Percentiles rank a stretch among this genome's conserved stretches.
phyloP scores from a whole-genome alignment of 2,329 filamentous ascomycete species.

The Leptoxyphium fumago region DNA sequence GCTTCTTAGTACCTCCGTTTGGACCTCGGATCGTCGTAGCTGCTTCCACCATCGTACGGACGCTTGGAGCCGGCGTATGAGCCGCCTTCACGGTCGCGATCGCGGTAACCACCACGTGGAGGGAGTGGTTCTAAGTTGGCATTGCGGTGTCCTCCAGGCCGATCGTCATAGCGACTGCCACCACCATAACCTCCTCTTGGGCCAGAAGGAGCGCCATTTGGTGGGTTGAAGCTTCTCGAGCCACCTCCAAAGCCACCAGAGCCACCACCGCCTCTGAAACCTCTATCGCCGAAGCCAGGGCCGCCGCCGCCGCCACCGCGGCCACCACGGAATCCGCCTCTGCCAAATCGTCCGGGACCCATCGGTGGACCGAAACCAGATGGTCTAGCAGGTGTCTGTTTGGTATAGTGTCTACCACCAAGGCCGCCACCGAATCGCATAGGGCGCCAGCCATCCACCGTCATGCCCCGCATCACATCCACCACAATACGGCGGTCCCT shows the following conservation, averaged over 20 bases:
- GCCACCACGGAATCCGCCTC: conserved; percentile 27
- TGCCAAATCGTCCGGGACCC: conserved; percentile 42
- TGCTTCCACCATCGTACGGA: conserved; percentile 45
- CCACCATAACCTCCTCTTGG: conserved; percentile 25
- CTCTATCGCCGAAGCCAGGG: conserved; percentile 25
- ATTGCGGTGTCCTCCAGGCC: conserved; percentile 32
- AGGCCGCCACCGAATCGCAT: conserved; percentile 82
- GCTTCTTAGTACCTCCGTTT: conserved; percentile 41
- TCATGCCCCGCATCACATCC: conserved; percentile 90
- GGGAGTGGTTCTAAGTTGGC: conserved; percentile 78
- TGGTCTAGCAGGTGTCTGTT: conserved; percentile 52
- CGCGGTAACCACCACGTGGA: conserved; percentile 43
- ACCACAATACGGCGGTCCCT: conserved; percentile 85
- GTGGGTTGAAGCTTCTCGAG: conserved; percentile 28
- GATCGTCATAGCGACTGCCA: conserved; percentile 17
- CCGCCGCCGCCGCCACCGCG: conserved; percentile 14
- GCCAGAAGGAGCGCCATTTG: conserved; percentile 34
- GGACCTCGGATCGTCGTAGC: conserved; percentile 59
- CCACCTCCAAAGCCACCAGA: conserved; percentile 35
- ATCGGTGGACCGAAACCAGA: conserved; percentile 41
- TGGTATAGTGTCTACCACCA: conserved; percentile 85
- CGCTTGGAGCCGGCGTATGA: conserved; percentile 40
- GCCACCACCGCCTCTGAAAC: conserved; percentile 8
- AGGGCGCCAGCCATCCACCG: conserved; percentile 85
- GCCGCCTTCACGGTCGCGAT: conserved; percentile 28